Conservation (phyloP, 139 green algal genomes). For the Coelastrella sp. region DNA sequence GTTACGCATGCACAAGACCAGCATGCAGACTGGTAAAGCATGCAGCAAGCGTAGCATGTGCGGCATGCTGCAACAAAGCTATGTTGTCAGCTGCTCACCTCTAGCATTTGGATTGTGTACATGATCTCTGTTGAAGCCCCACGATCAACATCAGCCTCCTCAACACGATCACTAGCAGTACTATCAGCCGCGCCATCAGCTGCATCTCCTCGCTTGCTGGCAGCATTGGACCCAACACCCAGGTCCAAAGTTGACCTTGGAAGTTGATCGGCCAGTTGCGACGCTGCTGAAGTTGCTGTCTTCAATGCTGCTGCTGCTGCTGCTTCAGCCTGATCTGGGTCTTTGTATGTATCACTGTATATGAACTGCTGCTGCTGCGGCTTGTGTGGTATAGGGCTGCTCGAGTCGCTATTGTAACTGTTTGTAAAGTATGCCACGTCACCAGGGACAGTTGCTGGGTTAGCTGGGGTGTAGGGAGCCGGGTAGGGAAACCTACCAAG, state of each 20-base stretch:
- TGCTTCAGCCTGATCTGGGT: not conserved
- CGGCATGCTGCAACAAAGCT: not conserved
- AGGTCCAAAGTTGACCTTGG: too few relatives aligned
- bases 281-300: not conserved
- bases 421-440: too few relatives aligned
- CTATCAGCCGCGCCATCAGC: too few relatives aligned
- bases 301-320: not conserved
- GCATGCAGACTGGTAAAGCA: too few relatives aligned
- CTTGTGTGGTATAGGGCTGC: not conserved
- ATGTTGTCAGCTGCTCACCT: not conserved
- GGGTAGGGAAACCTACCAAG: too few relatives aligned
- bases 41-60: too few relatives aligned
- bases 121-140: slow-evolving; percentile 9
- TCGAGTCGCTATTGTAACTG: too few relatives aligned
- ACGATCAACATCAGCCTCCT: not conserved
- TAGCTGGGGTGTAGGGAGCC: too few relatives aligned
- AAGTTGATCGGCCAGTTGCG: not conserved
- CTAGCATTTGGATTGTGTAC: slow-evolving; percentile 31
- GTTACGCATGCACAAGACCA: too few relatives aligned
- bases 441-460: too few relatives aligned
- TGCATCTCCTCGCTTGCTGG: too few relatives aligned
- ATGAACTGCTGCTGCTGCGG: not conserved
- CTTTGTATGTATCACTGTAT: not conserved
- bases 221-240: too few relatives aligned
- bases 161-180: not conserved